Conservation (phyloP, 345 rosid species). For the Hibiscus mutabilis region DNA sequence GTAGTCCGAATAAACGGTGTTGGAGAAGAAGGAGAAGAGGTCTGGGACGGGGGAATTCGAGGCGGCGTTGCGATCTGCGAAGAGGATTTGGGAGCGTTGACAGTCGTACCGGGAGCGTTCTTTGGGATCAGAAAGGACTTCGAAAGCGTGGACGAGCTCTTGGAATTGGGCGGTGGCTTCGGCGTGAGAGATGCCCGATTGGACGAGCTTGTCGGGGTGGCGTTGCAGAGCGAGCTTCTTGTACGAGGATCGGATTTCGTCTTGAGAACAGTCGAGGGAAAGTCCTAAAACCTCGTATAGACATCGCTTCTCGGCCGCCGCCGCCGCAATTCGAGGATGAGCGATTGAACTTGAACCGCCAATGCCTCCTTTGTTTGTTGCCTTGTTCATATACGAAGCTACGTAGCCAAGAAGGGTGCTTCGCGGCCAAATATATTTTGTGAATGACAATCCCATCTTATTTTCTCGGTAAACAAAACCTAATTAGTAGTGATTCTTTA, state of each 20-base stretch:
- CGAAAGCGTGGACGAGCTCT: conserved; percentile 80
- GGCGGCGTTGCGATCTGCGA: conserved; percentile 50
- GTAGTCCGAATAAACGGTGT: conserved; percentile 58
- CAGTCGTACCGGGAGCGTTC: conserved; percentile 95
- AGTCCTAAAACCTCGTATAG: conserved; percentile 79
- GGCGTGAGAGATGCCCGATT: conserved; percentile 61
- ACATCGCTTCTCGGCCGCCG: conserved; percentile 82
- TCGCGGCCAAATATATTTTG: not conserved
- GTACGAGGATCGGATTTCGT: conserved; percentile 78
- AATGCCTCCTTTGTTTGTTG: not conserved
- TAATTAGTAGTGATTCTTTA: no score
- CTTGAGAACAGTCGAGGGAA: conserved; percentile 49
- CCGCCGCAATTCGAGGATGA: conserved; percentile 25
- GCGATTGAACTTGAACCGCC: not conserved
- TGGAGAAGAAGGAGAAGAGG: conserved; percentile 75
- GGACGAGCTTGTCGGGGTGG: conserved; percentile 94
- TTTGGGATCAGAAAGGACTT: conserved; percentile 79
- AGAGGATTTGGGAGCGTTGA: conserved; percentile 89
- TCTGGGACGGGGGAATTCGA: conserved; percentile 44
- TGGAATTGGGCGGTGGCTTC: conserved; percentile 94
- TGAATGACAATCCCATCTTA: not conserved
- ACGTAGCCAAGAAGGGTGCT: not conserved
- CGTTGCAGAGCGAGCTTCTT: conserved; percentile 79
- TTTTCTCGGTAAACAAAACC: no score
- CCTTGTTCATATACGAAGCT: not conserved